phyloP scores from a whole-genome alignment of 768 basidiomycete species.

The Mycena belliarum region DNA sequence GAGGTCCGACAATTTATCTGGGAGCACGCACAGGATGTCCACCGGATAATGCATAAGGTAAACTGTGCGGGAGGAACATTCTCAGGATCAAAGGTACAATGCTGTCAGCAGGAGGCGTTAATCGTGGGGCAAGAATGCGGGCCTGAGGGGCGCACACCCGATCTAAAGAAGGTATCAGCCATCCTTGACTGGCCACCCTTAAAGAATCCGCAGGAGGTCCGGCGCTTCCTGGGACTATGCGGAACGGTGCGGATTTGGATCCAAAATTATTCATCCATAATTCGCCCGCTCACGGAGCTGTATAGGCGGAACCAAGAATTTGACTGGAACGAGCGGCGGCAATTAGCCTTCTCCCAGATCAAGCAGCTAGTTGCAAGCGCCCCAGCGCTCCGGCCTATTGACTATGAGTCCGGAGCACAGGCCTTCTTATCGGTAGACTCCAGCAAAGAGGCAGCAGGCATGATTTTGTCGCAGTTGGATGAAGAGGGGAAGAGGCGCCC shows the following conservation, averaged over 20 bases:
- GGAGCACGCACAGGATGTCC: constrained; percentile 19
- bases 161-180: not conserved
- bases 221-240: not conserved
- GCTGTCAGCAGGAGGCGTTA: constrained; percentile 23
- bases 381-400: not conserved
- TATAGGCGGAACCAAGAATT: not conserved
- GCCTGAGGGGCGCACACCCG: not conserved
- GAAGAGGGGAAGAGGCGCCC: not conserved
- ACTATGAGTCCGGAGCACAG: not conserved
- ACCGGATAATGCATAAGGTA: constrained; percentile 30
- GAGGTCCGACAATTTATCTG: constrained; percentile 34
- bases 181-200: not conserved
- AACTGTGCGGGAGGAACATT: constrained; percentile 32
- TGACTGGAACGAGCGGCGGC: not conserved
- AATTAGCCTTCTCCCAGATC: not conserved
- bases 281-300: not conserved
- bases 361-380: not conserved
- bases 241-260: not conserved
- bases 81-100: constrained; percentile 29
- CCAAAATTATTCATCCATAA: not conserved
- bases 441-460: not conserved
- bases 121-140: constrained; percentile 27
- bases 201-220: not conserved
- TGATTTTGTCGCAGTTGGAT: not conserved
- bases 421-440: not conserved